Evolutionary conservation across 768 basidiomycete species (phyloP), one percentile per base, ranked within the genome.

Genomic region (Macrolepiota dolichaula): DNA sequence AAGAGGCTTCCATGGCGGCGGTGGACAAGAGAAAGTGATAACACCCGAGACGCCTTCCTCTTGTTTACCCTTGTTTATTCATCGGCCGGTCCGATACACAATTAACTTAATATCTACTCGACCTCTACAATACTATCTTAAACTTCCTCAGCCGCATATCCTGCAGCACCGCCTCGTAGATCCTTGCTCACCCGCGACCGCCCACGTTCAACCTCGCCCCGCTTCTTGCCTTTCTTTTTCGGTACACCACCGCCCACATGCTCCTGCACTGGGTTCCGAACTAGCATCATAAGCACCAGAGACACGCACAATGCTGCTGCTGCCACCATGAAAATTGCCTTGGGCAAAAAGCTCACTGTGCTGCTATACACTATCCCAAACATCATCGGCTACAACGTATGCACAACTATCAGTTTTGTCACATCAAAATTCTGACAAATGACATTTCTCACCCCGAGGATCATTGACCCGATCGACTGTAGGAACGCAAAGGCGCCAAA

Each of bases 401-500:
- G 58, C 27, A 25, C 55, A 57, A 29, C 24, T 36, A 63, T 62
- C 57, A 63, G 32, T 25, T 32, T 56, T 58, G 42, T 36, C 44
- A 37, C 36, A 36, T 19, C 42, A 35, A 63, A 17, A 25, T 50
- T 24, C 51, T 24, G 55, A 56, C 50, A 32, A 58, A 57, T 42
- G 24, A 13, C 19, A 12, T 38, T 42, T 68, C 77, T 65, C 63
- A 81, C 80, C 51, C 88, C 78, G 52, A 75, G 66, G 40, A 93
- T 90, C 76, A 85, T 85, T 70, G 86, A 84, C 13, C 87, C 87
- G 3, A 82, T 73, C 0, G 90, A 85, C 62, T 91, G 87, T 64
- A 93, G 69, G 36, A 89, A 80, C 11, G 89, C 85, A 38, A 93
- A 74, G 0, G 89, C 88, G 32, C 89, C 87, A 59, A 94, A 88